Conservation (phyloP, 2,329 filamentous ascomycete genomes). For the Colletotrichum horii region DNA sequence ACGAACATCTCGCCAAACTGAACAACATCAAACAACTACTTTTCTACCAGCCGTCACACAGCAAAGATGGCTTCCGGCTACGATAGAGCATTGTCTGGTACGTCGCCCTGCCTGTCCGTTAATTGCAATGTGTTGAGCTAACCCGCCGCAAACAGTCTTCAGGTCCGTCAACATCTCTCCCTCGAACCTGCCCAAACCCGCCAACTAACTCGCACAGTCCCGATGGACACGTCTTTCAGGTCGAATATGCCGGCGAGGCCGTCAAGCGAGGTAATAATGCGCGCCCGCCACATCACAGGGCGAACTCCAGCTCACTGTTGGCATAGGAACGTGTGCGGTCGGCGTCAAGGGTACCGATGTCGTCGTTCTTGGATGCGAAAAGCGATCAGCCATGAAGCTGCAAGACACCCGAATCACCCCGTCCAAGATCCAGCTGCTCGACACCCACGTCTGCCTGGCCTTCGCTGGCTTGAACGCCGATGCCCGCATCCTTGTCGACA, state of each 20-base stretch:
- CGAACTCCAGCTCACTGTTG: conserved; percentile 28
- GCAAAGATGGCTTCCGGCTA: conserved; percentile 86
- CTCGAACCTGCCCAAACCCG: conserved; percentile 5
- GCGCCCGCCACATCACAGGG: conserved; percentile 10
- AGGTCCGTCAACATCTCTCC: conserved; percentile 58
- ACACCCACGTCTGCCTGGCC: conserved; percentile 94
- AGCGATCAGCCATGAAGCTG: conserved; percentile 98
- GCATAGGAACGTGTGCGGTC: conserved; percentile 89
- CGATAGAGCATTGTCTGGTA: conserved; percentile 98
- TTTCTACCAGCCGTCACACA: conserved; percentile 4
- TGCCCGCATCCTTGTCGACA: conserved; percentile 97
- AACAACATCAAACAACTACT: background rate
- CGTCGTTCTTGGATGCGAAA: conserved; percentile 97
- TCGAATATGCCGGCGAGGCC: conserved; percentile 98
- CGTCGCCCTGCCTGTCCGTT: conserved; percentile 44
- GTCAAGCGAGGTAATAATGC: conserved; percentile 85
- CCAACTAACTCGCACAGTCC: conserved; percentile 71
- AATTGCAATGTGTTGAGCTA: conserved; percentile 37
- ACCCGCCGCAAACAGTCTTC: conserved; percentile 71
- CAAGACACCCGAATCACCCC: conserved; percentile 99
- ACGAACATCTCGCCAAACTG: background rate
- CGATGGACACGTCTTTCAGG: conserved; percentile 99
- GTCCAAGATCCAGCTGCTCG: conserved; percentile 96
- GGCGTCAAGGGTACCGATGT: conserved; percentile 95
- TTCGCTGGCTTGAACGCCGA: conserved; percentile 98